Percentiles rank a stretch among this genome's conserved stretches.
These are phyloP conservation scores for Geotrichum histeridarum DNA, from an alignment of 1,139 yeast species.

Conservation along the genomic window DNA sequence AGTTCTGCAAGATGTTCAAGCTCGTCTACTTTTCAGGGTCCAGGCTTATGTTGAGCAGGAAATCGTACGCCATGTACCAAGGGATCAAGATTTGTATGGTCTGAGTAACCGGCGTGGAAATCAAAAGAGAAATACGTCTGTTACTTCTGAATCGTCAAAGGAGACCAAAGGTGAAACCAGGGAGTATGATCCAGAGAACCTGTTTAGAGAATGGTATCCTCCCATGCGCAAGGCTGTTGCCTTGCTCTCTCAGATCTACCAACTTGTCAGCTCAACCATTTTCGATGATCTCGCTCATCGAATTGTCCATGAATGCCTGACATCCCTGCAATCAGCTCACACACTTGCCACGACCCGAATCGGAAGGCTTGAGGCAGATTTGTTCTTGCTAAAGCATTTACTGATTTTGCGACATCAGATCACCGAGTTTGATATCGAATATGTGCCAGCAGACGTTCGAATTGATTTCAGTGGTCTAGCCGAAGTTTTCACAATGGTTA, in stretches of 20 bases:
- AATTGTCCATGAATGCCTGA: slow-evolving; percentile 72
- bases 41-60: slow-evolving; percentile 67
- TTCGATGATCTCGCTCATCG: slow-evolving; percentile 89
- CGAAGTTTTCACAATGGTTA: slow-evolving; percentile 50
- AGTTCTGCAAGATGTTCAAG: slow-evolving; percentile 68
- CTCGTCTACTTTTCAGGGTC: slow-evolving; percentile 71
- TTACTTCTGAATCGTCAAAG: slow-evolving; percentile 6
- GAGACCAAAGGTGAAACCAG: slow-evolving; percentile 3
- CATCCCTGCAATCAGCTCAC: slow-evolving; percentile 53
- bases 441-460: slow-evolving; percentile 61
- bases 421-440: slow-evolving; percentile 75
- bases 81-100: slow-evolving; percentile 55
- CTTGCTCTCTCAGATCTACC: slow-evolving; percentile 71
- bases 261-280: slow-evolving; percentile 62
- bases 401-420: slow-evolving; percentile 66
- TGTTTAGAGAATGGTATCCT: slow-evolving; percentile 56
- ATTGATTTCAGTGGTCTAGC: slow-evolving; percentile 69
- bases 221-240: slow-evolving; percentile 71
- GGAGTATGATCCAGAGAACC: slow-evolving; percentile 30
- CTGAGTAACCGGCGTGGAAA: slow-evolving; percentile 45
- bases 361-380: slow-evolving; percentile 52
- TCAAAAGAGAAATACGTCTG: slow-evolving; percentile 8
- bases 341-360: slow-evolving; percentile 40
- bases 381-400: slow-evolving; percentile 68
- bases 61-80: slow-evolving; percentile 61